A percentile compares a stretch with the other conserved stretches of the same genome.
Conservation (phyloP, 2,329 filamentous ascomycete species). For the Triangularia verruculosa region DNA sequence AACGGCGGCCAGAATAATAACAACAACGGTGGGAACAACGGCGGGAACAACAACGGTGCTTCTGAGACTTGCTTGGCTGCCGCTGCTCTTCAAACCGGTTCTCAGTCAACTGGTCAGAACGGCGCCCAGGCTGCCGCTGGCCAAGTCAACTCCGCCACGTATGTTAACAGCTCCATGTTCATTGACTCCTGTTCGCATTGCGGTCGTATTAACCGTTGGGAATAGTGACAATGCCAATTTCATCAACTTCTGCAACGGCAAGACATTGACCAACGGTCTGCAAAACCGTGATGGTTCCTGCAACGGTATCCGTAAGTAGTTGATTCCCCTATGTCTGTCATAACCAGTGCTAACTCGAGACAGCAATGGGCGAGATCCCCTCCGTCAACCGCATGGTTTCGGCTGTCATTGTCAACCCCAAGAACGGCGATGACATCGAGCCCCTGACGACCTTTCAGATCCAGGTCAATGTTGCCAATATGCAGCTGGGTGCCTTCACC, state of each 20-base stretch:
- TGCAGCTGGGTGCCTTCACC: constrained; percentile 58
- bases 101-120: constrained; percentile 46
- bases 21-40: constrained; percentile 23
- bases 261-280: constrained; percentile 58
- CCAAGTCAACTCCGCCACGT: constrained; percentile 53
- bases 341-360: constrained; percentile 21
- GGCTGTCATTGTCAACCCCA: constrained; percentile 51
- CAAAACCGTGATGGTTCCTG: constrained; percentile 60
- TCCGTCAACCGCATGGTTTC: constrained; percentile 56
- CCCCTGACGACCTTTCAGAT: constrained; percentile 52
- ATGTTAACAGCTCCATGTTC: constrained; percentile 28
- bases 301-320: constrained; percentile 58
- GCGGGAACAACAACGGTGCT: constrained; percentile 28
- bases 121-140: constrained; percentile 40
- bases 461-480: constrained; percentile 50
- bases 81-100: constrained; percentile 49
- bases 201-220: neutral
- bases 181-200: neutral
- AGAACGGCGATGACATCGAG: constrained; percentile 47
- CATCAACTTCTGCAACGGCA: constrained; percentile 60
- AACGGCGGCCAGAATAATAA: constrained; percentile 28
- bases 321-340: neutral
- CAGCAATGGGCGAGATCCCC: constrained; percentile 61
- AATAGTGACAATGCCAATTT: constrained; percentile 57
- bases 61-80: constrained; percentile 38